Conservation (phyloP, 169 alveolate genomes). For the Plasmodium yoelii region DNA sequence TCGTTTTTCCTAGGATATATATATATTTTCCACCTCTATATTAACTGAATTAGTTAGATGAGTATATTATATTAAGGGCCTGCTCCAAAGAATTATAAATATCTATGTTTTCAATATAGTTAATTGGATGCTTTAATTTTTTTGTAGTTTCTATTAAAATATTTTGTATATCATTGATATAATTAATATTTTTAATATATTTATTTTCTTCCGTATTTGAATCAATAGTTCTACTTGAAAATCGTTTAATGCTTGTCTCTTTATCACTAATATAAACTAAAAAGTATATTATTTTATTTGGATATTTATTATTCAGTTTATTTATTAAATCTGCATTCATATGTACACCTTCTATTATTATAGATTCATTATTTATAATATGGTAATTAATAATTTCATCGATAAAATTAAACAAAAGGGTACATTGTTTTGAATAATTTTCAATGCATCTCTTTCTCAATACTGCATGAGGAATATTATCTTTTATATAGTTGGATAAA, state of each 20-base stretch:
- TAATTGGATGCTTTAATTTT: constrained; percentile 28
- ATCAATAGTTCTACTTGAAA: constrained; percentile 38
- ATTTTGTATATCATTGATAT: constrained; percentile 58
- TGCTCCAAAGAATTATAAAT: constrained; percentile 51
- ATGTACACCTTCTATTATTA: constrained; percentile 75
- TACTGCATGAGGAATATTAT: background rate
- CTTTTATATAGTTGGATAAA: background rate
- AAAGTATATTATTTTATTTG: constrained; percentile 60
- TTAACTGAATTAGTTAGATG: constrained; percentile 6
- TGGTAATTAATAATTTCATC: constrained; percentile 61
- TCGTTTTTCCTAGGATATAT: too few species aligned
- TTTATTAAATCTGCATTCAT: constrained; percentile 25
- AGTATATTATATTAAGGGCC: constrained; percentile 29
- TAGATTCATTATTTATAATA: constrained; percentile 40
- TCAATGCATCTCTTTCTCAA: constrained; percentile 45
- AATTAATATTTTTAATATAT: constrained; percentile 68
- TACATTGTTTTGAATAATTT: constrained; percentile 62
- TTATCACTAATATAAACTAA: constrained; percentile 64
- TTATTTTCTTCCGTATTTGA: constrained; percentile 43
- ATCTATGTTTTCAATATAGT: constrained; percentile 71
- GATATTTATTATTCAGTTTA: constrained; percentile 43
- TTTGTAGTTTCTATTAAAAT: constrained; percentile 30
- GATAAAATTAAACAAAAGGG: constrained; percentile 22
- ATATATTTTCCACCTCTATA: too few species aligned
- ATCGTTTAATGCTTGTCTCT: constrained; percentile 69